Percentiles rank a stretch among this genome's conserved stretches.
Conservation (phyloP, 768 basidiomycete genomes). For the Podaxis sp. region DNA sequence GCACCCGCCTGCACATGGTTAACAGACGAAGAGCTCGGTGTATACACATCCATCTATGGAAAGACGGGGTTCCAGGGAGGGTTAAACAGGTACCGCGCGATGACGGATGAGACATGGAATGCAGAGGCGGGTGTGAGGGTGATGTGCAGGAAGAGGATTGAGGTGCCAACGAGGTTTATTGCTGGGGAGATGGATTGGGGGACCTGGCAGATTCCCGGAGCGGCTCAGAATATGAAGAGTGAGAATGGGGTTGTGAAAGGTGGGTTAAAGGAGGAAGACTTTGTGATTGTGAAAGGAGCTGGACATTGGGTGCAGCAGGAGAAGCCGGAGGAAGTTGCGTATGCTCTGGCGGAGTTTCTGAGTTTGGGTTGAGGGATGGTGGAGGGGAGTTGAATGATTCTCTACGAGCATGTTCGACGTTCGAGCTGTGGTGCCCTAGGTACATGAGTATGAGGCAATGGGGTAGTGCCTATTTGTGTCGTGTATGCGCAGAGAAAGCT, state of each 20-base stretch:
- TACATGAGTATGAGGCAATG: neutral
- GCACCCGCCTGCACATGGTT: conserved; percentile 42
- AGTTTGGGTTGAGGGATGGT: conserved; percentile 1
- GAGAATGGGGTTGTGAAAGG: conserved; percentile 27
- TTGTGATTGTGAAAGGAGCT: conserved; percentile 53
- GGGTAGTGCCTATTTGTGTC: no score
- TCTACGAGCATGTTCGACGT: neutral
- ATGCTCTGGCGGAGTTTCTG: conserved; percentile 39
- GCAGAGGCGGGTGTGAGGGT: conserved; percentile 45
- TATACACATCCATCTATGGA: conserved; percentile 49
- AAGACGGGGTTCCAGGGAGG: conserved; percentile 66
- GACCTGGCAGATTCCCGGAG: conserved; percentile 53
- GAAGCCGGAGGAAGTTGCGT: conserved; percentile 40
- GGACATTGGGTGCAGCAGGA: conserved; percentile 72
- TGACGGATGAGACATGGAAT: conserved; percentile 32
- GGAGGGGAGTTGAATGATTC: neutral
- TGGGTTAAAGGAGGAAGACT: conserved; percentile 32
- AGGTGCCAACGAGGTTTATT: conserved; percentile 58
- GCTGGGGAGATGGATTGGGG: conserved; percentile 62
- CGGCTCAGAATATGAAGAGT: conserved; percentile 42
- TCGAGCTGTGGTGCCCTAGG: neutral
- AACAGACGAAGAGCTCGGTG: conserved; percentile 43
- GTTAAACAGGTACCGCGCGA: conserved; percentile 53
- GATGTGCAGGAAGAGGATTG: conserved; percentile 37
- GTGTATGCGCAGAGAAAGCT: neutral